Evolutionary conservation across 306 rosid species (phyloP), one percentile per base, ranked within the genome.

Genomic region (Comarum palustre): DNA sequence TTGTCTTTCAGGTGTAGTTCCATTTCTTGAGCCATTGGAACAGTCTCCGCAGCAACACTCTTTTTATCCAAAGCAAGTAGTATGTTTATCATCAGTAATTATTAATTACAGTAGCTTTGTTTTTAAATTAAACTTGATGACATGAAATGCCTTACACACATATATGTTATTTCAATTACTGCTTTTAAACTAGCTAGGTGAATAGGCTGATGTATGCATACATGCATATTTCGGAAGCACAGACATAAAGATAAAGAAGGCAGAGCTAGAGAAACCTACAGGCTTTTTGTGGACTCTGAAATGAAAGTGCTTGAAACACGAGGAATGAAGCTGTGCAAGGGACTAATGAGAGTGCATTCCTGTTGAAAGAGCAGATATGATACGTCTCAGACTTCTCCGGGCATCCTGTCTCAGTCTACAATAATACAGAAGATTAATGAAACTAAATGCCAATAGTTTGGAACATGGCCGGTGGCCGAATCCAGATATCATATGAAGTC

Each of bases 1-100:
- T 71, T 41, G 0, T 9, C 13, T 27, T 19, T n/a, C 6, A 77
- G 76, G 19, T 25, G 55, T n/a, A 2, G 0, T 39, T 77, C 80
- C 6, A 77, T 77, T 61, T 62, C 76, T 10, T 25, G 16, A 2
- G 71, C 76, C 81, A 77, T 77, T 31, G 39, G 12, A 43, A 5
- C 29, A 17, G n/a, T 11, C 46, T 31, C 19, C 11, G 43, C 24
- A n/a, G 7, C 29, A 48, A 48, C 73, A 47, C 46, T 48, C 8
- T 31, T 9, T 10, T 22, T n/a, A 51, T 6, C 50, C 45, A n/a
- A 69, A 48, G 20, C 4, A 69, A 17, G 24, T 68, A 20, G 10
- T 45, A 13, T 45, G 4, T 17, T 16, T 16, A 15, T 17, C 20
- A 19, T 50, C 11, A 50, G 57, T 8, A 19, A 19, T 50, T 50